phyloP scores from a whole-genome alignment of 176 grass and related monocot species.

The Oryza australiensis region DNA sequence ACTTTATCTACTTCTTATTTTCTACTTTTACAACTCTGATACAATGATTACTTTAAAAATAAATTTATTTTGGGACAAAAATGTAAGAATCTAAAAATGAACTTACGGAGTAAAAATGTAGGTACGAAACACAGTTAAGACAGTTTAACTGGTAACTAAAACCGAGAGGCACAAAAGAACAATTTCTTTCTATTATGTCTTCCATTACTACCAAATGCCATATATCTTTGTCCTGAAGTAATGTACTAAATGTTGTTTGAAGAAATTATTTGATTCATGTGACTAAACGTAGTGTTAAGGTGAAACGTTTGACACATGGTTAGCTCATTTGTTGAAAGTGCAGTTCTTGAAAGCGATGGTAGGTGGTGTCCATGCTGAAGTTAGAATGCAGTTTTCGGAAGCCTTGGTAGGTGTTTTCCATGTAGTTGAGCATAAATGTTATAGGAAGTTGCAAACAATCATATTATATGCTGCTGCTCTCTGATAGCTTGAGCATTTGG shows the following conservation, averaged over 20 bases:
- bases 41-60: too few relatives aligned
- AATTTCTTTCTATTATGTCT: not conserved
- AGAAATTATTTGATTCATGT: not conserved
- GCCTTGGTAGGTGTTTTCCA: not conserved
- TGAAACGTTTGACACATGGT: conserved; percentile 3
- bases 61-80: too few relatives aligned
- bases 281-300: not conserved
- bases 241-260: not conserved
- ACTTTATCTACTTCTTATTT: too few relatives aligned
- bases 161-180: not conserved
- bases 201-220: not conserved
- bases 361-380: not conserved
- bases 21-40: too few relatives aligned
- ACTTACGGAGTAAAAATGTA: too few relatives aligned
- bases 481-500: not conserved
- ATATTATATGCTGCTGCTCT: not conserved
- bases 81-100: too few relatives aligned
- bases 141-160: not conserved
- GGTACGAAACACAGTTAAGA: not conserved
- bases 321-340: not conserved
- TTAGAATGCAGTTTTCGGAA: not conserved
- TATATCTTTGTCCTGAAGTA: not conserved
- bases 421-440: not conserved
- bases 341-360: not conserved
- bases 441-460: not conserved